Evolutionary conservation across 2,329 filamentous ascomycete species (phyloP), one percentile per base, ranked within the genome.

Genomic region (Ascosphaera apis): DNA sequence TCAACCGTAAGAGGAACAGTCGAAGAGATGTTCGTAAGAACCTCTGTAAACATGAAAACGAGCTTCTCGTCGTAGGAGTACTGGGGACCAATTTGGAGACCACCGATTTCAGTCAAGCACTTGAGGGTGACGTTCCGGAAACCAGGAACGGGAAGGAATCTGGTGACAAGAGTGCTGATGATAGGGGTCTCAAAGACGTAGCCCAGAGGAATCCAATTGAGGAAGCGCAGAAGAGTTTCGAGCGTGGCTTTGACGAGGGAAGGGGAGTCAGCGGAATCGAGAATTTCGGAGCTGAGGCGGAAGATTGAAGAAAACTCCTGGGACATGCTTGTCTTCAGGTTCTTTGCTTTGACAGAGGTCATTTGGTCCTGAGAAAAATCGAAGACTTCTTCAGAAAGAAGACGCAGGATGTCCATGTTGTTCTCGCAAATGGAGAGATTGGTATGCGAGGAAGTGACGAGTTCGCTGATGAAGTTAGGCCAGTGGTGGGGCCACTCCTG

Each of bases 401-500:
- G 63, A 40, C 88, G 76, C 46, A 98, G 69, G 47, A 98, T 95
- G 44, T 81, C 83, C 88, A 98, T 98, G 66, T 98, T 98, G 65
- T 98, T 98, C 62, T 98, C 88, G 69, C 91, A 98, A 48, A 98
- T 91, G 27, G 86, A 88, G 37, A 98, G 65, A 57, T 79, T 93
- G 46, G 81, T 86, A 54, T 91, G 84, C 60, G 84, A 95, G 38
- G 88, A 86, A 15, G 82, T 78, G 48, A 98, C 83, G 57, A 98
- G 98, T 63, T 98, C 88, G 65, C 95, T 95, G 68, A 98, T 95
- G 59, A 98, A 98, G 15, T 83, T 92, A 8, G 91, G 88, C 88
- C 91, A 98, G 65, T 98, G 91, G 61, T 95, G 86, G 39, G 88
- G 88, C 88, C 88, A 98, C 60, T 98, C 88, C 61, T 98, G 88